Base-by-base conservation (phyloP, 495 filamentous ascomycete species). In the Astrocystis sublimbata region DNA sequence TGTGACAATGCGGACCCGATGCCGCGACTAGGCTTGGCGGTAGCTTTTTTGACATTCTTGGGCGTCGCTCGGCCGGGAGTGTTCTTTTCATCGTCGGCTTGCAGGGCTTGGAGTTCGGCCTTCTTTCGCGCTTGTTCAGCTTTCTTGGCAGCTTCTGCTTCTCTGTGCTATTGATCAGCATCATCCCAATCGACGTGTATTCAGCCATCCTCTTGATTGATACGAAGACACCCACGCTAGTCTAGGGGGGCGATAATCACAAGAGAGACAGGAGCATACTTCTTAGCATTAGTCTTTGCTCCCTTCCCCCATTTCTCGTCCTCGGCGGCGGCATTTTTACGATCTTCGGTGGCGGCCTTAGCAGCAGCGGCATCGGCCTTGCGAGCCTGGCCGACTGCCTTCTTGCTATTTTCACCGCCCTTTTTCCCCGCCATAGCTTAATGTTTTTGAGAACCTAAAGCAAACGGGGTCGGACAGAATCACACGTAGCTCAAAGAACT, bases 81-180 rank as follows among this genome's bases (percentile, higher is more conserved):
- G 67, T 80, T 83, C 71, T 88, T 88, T 75, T 97, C 94, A 74
- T 98, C 94, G 66, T 88, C 92, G 51, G 83, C 86, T n/a, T 92
- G 80, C 19, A 90, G 76, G 7, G 92, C 90, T 17, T 93, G 92
- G 21, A 86, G 87, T 66, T 97, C 92, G 41, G 91, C 92, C 72
- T 96, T 96, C 75, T 93, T 96, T 50, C 87, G 85, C 1, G 91
- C 91, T 24, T 81, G 84, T 73, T 97, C 92, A 61, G 88, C 88
- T 69, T 92, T 92, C 78, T 96, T 97, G 47, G 85, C 84, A 45
- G 89, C 92, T 63, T 90, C 89, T 53, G 90, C 87, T 64, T 96
- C 92, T 74, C 91, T 96, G 68, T 15, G 47, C 1, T n/a, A 19
- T n/a, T 4, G 6, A 10, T 21, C 15, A 40, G 42, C 42, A 46